These are phyloP conservation scores for Plasmodium reichenowi DNA, from an alignment of 169 alveolate genomes.

Conservation along the genomic window DNA sequence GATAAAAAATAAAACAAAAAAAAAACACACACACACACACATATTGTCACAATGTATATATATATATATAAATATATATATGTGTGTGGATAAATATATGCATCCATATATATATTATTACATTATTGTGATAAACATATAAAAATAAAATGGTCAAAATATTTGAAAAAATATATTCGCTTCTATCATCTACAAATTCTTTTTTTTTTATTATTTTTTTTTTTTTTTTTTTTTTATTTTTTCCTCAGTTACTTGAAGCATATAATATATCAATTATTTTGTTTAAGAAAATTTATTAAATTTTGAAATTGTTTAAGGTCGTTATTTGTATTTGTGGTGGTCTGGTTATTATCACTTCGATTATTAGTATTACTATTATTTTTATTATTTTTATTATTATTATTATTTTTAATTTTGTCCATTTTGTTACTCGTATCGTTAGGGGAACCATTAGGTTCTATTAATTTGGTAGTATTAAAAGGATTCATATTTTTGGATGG, in stretches of 20 bases:
- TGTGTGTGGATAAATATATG: neutral
- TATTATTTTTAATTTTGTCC: neutral
- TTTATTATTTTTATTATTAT: neutral
- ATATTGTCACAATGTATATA: neutral
- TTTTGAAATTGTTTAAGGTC: constrained; percentile 56
- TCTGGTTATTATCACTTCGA: neutral
- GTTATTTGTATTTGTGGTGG: neutral
- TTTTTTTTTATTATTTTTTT: neutral
- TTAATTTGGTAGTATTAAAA: too few species aligned
- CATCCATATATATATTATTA: too few species aligned
- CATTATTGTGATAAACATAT: too few species aligned
- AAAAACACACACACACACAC: neutral
- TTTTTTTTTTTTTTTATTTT: neutral
- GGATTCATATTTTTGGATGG: neutral
- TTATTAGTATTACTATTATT: neutral
- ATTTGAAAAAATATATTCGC: neutral
- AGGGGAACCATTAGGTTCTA: too few species aligned
- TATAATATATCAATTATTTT: constrained; percentile 5
- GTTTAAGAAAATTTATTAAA: constrained; percentile 51
- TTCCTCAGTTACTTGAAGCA: neutral
- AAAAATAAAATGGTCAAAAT: too few species aligned
- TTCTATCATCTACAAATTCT: neutral
- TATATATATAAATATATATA: neutral
- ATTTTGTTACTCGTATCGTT: neutral
- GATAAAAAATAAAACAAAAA: neutral